These are phyloP conservation scores for Aspergillus hortae DNA, from an alignment of 2,329 filamentous ascomycete genomes.

Conservation along the genomic window DNA sequence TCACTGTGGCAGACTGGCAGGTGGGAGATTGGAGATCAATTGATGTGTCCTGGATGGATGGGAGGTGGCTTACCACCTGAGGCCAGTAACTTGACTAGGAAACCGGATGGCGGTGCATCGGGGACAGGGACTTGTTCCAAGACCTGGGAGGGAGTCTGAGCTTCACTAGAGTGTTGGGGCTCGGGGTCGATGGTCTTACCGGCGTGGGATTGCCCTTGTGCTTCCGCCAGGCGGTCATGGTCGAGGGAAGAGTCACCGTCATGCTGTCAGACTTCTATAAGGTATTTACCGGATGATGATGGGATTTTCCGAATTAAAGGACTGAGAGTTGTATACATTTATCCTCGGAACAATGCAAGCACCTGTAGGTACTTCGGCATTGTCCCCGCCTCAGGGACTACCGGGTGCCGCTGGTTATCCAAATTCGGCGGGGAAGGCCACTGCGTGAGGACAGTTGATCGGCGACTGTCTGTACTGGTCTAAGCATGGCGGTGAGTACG, in stretches of 20 bases:
- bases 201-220: constrained; percentile 9
- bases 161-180: neutral
- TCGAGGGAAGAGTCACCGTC: neutral
- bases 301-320: neutral
- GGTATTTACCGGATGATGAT: neutral
- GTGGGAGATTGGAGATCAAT: neutral
- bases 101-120: neutral
- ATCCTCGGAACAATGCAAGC: too few relatives aligned
- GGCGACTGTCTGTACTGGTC: too few relatives aligned
- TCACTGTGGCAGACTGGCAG: constrained; percentile 11
- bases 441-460: neutral
- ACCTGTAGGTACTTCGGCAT: neutral
- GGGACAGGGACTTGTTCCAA: constrained; percentile 11
- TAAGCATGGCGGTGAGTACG: too few relatives aligned
- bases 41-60: neutral
- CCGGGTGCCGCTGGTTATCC: neutral
- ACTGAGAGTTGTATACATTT: too few relatives aligned
- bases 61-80: constrained; percentile 4
- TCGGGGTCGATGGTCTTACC: neutral
- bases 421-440: neutral
- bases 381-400: neutral
- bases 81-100: constrained; percentile 9
- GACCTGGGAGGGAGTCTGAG: neutral
- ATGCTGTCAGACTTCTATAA: neutral
- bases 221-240: constrained; percentile 13